Evolutionary conservation across 306 rosid species (phyloP).

Genomic region (Delonix regia): DNA sequence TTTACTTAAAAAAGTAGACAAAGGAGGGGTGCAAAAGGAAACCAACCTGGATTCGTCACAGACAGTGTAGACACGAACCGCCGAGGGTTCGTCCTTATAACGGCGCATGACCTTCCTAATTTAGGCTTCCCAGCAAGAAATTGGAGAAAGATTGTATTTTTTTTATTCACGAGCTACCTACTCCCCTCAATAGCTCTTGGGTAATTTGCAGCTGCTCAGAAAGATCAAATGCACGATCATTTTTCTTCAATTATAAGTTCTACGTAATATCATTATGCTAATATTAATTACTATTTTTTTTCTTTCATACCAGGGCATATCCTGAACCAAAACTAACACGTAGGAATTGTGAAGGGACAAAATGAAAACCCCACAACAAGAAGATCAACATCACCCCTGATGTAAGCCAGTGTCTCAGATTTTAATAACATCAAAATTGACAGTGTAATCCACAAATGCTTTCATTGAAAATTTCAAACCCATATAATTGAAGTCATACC

Average conservation of each 20-base stretch:
- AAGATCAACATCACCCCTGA: no score
- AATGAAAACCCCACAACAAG: no score
- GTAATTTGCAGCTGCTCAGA: not conserved
- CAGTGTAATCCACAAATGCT: no score
- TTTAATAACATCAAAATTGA: no score
- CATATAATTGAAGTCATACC: not conserved
- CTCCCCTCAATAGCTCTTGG: not conserved
- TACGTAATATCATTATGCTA: not conserved
- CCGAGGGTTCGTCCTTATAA: constrained; percentile 65
- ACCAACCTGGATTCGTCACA: constrained; percentile 84
- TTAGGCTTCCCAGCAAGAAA: not conserved
- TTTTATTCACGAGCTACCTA: not conserved
- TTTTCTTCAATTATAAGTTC: not conserved
- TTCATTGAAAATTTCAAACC: not conserved
- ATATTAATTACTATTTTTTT: no score
- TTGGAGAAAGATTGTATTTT: not conserved
- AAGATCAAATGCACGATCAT: not conserved
- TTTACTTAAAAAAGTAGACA: not conserved
- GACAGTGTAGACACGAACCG: constrained; percentile 81
- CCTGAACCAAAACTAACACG: no score
- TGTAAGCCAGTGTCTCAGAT: no score
- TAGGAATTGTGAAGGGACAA: no score
- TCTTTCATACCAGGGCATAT: no score
- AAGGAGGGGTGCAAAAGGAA: not conserved
- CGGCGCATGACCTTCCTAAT: constrained; percentile 52